Base-by-base conservation (phyloP, 2,329 filamentous ascomycete species). In the Nothomitra cinnamomea region DNA sequence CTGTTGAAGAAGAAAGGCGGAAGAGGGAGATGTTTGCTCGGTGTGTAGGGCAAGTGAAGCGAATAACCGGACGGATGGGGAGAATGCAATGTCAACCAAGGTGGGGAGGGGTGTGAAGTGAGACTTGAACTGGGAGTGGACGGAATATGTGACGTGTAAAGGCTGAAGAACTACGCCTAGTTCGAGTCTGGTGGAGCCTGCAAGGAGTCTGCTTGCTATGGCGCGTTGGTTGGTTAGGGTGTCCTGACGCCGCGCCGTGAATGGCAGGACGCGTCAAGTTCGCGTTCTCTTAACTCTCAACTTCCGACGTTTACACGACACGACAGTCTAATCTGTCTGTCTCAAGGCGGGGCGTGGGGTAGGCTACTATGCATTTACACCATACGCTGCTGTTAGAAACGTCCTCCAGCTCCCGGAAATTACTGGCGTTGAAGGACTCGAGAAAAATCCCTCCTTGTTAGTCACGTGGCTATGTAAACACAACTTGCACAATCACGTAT, bases 401-500 rank as follows among this genome's bases (percentile, higher is more conserved):
- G 15, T 19, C 13, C 24, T 19, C n/a, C 10, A 32, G 5, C 24
- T 49, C 24, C 19, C 12, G 5, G 45, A 49, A 49, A 17, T 7
- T n/a, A 48, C 21, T 48, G 43, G 43, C 25, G n/a, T 12, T 13
- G 12, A 22, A 45, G n/a, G 22, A 22, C 19, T 21, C 42, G 21
- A 28, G 43, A 24, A 21, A 25, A 12, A 45, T 5, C 5, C 12
- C 15, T 1, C 12, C 43, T 7, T 10, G 45, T 10, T 15, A 19
- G 24, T 49, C 45, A 49, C 45, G 45, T 49, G 45, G n/a, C 10
- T 17, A 22, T 35, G 45, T 49, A 49, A 49, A 49, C 45, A 49
- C 25, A 49, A 32, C 28, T 32, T 32, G 28, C 28, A 32, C 28
- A 32, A 32, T 10, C 28, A 10, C 28, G 28, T 32, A 10, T 32